phyloP scores from a whole-genome alignment of 1,284 basidiomycete species.

The Tetrapyrgos nigripes region DNA sequence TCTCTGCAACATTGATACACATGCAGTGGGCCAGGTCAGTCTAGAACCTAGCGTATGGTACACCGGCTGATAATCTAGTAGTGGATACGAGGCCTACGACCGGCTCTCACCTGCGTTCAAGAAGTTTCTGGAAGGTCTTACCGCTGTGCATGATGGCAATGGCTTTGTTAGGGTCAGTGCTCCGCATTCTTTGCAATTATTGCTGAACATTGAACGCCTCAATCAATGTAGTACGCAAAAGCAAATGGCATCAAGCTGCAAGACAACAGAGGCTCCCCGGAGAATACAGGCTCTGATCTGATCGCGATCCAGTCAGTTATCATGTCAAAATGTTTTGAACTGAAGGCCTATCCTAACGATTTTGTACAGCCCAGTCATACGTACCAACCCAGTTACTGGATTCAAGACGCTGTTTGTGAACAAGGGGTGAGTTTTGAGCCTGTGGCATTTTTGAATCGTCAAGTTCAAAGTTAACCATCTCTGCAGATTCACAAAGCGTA shows the following conservation, averaged over 20 bases:
- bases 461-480: neutral
- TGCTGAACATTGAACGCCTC: neutral
- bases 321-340: neutral
- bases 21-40: constrained; percentile 44
- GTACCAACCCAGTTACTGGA: constrained; percentile 69
- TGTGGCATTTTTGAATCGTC: neutral
- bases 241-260: constrained; percentile 37
- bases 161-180: constrained; percentile 52
- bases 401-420: constrained; percentile 75
- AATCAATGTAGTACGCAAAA: constrained; percentile 32
- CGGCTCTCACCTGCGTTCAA: constrained; percentile 62
- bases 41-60: neutral
- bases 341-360: neutral
- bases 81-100: constrained; percentile 70
- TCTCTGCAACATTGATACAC: constrained; percentile 20
- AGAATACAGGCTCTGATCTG: constrained; percentile 63
- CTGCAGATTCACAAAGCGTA: constrained; percentile 65
- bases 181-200: neutral
- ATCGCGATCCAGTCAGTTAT: constrained; percentile 57
- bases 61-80: constrained; percentile 20
- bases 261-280: constrained; percentile 57
- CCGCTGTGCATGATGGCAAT: constrained; percentile 61
- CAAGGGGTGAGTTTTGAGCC: constrained; percentile 38
- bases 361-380: constrained; percentile 48
- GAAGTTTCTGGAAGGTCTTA: constrained; percentile 64